Evolutionary conservation across 2,329 filamentous ascomycete genomes (phyloP).

Genomic region (Coniella vitis): DNA sequence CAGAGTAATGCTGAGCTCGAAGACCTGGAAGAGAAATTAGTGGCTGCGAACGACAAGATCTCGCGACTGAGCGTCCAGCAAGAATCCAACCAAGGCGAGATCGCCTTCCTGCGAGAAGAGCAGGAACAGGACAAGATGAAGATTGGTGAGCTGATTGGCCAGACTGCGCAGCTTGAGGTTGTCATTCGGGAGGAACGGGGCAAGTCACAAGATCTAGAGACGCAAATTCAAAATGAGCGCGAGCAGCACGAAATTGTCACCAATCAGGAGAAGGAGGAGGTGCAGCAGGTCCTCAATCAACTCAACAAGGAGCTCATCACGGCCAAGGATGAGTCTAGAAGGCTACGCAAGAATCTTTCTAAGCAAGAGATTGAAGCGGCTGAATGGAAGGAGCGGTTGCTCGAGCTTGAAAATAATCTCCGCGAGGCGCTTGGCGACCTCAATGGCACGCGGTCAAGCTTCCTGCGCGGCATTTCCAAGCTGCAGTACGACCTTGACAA

Average conservation of each 20-base stretch:
- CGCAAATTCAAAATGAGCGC: slow-evolving; percentile 71
- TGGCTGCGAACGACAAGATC: slow-evolving; percentile 80
- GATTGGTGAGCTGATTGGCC: slow-evolving; percentile 86
- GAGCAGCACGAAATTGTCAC: slow-evolving; percentile 82
- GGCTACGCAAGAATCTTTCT: slow-evolving; percentile 74
- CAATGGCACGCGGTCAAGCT: slow-evolving; percentile 74
- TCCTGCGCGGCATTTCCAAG: slow-evolving; percentile 67
- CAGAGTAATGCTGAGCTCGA: slow-evolving; percentile 85
- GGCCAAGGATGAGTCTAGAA: slow-evolving; percentile 79
- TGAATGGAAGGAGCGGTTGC: slow-evolving; percentile 84
- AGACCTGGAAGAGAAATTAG: slow-evolving; percentile 73
- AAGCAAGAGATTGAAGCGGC: slow-evolving; percentile 81
- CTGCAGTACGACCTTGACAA: slow-evolving; percentile 83
- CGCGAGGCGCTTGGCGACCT: slow-evolving; percentile 82
- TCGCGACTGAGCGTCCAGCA: slow-evolving; percentile 84
- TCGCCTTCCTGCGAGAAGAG: slow-evolving; percentile 91
- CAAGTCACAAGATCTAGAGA: slow-evolving; percentile 62
- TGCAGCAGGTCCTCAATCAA: slow-evolving; percentile 88
- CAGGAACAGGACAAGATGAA: slow-evolving; percentile 97
- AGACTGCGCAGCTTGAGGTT: slow-evolving; percentile 71
- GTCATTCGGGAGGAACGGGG: slow-evolving; percentile 81
- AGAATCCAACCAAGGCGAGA: slow-evolving; percentile 87
- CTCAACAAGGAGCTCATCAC: slow-evolving; percentile 77
- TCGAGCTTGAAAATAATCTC: slow-evolving; percentile 84
- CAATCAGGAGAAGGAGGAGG: slow-evolving; percentile 86